Evolutionary conservation across 768 basidiomycete species (phyloP).

Genomic region (Lactarius hengduanensis): DNA sequence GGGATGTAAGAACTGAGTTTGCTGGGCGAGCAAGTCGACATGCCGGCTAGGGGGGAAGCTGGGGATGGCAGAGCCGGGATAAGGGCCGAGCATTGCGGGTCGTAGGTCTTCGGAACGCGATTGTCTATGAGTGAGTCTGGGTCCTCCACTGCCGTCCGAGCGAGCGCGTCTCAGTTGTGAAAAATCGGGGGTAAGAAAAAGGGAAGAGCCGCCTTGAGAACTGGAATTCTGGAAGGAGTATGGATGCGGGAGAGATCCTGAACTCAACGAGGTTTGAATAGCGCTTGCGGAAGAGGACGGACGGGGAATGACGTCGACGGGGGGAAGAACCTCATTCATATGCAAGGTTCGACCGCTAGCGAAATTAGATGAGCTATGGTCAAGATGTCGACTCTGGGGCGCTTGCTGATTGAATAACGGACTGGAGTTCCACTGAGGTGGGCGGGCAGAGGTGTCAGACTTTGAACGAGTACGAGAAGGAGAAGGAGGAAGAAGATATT

Average conservation of each 20-base stretch:
- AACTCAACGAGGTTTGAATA: slow-evolving; percentile 24
- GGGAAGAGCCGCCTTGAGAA: slow-evolving; percentile 17
- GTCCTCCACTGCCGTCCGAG: slow-evolving; percentile 45
- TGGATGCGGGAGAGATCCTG: slow-evolving; percentile 20
- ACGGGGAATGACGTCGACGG: slow-evolving; percentile 21
- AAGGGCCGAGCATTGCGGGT: slow-evolving; percentile 37
- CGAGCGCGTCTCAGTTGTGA: slow-evolving; percentile 48
- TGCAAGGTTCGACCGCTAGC: slow-evolving; percentile 10
- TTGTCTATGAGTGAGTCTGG: slow-evolving; percentile 38
- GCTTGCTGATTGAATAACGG: slow-evolving; percentile 15
- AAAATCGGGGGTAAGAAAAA: slow-evolving; percentile 38
- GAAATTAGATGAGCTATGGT: slow-evolving; percentile 12
- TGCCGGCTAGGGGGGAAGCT: slow-evolving; percentile 37
- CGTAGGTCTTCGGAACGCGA: slow-evolving; percentile 64
- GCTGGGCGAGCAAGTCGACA: slow-evolving; percentile 41
- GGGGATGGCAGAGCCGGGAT: slow-evolving; percentile 24
- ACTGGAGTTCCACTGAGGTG: slow-evolving; percentile 23
- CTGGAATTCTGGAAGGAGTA: slow-evolving; percentile 21
- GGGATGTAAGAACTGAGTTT: slow-evolving; percentile 44
- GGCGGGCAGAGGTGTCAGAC: slow-evolving; percentile 28
- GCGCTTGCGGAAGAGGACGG: slow-evolving; percentile 26
- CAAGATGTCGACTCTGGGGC: not conserved
- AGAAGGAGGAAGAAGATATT: slow-evolving; percentile 28
- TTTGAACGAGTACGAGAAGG: slow-evolving; percentile 28
- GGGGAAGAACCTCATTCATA: slow-evolving; percentile 26